Conservation (phyloP, 768 basidiomycete species). For the Mycena epipterygia region DNA sequence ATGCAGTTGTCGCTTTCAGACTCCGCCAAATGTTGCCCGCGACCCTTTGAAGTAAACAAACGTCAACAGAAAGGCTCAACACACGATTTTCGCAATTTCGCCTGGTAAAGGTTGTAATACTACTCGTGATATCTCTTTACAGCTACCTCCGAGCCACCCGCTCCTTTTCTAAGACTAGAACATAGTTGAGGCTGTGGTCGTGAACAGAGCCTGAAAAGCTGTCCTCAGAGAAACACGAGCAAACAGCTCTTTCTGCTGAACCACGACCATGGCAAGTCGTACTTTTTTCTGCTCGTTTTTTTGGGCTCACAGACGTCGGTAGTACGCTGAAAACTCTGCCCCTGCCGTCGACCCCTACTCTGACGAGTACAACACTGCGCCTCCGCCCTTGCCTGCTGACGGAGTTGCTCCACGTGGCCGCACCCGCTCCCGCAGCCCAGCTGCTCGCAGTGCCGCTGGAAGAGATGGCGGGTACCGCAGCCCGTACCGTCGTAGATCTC, state of each 20-base stretch:
- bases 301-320: conserved; percentile 21
- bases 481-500: conserved; percentile 66
- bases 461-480: conserved; percentile 65
- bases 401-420: conserved; percentile 71
- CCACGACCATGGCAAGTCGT: conserved; percentile 76
- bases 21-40: no score
- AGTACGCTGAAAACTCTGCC: conserved; percentile 76
- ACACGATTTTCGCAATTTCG: no score
- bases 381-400: conserved; percentile 68
- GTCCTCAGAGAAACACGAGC: conserved; percentile 47
- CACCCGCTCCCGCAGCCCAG: conserved; percentile 81
- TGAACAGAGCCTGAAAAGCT: no score
- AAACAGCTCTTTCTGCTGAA: conserved; percentile 64
- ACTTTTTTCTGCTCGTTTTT: conserved; percentile 26
- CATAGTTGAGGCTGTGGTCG: conserved; percentile 60
- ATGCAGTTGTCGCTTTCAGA: background rate
- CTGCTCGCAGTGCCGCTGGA: conserved; percentile 60
- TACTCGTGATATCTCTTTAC: no score
- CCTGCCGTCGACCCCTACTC: conserved; percentile 86
- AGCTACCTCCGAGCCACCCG: no score
- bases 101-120: no score
- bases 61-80: no score
- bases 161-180: no score
- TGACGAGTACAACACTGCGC: conserved; percentile 79
- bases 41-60: no score